A percentile compares a stretch with the other conserved stretches of the same genome.
Evolutionary conservation across 2,329 filamentous ascomycete species (phyloP).

Genomic region (Sclerotinia minor): DNA sequence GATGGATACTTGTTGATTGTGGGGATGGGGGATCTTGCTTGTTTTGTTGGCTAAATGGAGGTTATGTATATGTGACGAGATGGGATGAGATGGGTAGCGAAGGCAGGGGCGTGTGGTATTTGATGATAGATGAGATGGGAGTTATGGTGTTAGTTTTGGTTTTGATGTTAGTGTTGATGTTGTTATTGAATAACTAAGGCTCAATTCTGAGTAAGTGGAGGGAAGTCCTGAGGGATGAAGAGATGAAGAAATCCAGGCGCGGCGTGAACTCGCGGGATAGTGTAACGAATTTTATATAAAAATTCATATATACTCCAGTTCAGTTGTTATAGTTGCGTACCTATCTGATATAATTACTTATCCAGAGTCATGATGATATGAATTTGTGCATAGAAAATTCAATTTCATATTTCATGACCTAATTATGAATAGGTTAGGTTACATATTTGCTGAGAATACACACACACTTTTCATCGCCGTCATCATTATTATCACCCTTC

Average conservation of each 20-base stretch:
- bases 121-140: neutral
- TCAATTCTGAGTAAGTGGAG: neutral
- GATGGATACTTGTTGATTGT: constrained; percentile 60
- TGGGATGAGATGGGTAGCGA: neutral
- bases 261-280: no score
- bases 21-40: no score
- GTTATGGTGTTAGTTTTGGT: neutral
- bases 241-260: neutral
- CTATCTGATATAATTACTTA: neutral
- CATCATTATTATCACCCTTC: neutral
- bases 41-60: neutral
- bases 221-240: neutral
- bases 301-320: neutral
- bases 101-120: neutral
- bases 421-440: neutral
- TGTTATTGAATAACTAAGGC: neutral
- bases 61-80: neutral
- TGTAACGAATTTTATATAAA: neutral
- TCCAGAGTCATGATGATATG: neutral
- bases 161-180: neutral
- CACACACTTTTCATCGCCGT: neutral
- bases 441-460: neutral
- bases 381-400: neutral
- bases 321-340: neutral
- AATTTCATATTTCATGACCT: neutral